Conservation (phyloP, 495 filamentous ascomycete species). For the Neurospora tetrasperma region DNA sequence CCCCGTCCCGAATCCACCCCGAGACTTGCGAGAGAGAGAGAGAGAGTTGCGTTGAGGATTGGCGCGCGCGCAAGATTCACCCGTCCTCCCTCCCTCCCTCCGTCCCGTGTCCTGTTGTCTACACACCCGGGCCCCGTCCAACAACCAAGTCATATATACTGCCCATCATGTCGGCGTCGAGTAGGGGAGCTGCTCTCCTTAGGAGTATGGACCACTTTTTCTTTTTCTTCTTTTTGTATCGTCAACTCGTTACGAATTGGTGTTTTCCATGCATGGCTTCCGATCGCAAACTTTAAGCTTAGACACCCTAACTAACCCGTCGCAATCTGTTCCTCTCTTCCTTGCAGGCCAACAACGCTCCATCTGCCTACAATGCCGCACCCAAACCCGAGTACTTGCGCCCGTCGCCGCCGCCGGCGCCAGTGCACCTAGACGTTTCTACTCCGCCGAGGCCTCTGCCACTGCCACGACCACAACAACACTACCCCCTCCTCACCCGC, state of each 20-base stretch:
- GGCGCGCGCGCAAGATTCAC: neutral
- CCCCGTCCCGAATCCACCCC: neutral
- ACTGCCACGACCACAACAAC: neutral
- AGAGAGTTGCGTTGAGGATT: neutral
- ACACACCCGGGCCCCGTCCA: neutral
- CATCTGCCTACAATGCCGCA: slow-evolving; percentile 1
- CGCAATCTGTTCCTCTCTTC: neutral
- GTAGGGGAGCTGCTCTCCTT: slow-evolving; percentile 40
- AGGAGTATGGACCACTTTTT: slow-evolving; percentile 23
- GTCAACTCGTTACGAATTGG: neutral
- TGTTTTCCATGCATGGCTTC: slow-evolving; percentile 2
- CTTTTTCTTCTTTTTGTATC: neutral
- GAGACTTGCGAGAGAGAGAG: neutral
- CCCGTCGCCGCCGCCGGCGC: neutral
- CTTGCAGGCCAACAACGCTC: neutral
- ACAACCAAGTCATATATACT: slow-evolving; percentile 5
- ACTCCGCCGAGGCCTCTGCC: slow-evolving; percentile 10
- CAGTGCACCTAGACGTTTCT: neutral
- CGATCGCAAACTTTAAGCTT: slow-evolving; percentile 8
- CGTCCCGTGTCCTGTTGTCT: neutral
- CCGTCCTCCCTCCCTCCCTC: neutral
- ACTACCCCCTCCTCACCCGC: slow-evolving; percentile 1
- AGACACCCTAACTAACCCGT: neutral
- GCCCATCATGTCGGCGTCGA: slow-evolving; percentile 37
- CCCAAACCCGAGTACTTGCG: neutral